Evolutionary conservation across 2,329 filamentous ascomycete species (phyloP), one percentile per base, ranked within the genome.

Genomic region (Fusarium tuaranense): DNA sequence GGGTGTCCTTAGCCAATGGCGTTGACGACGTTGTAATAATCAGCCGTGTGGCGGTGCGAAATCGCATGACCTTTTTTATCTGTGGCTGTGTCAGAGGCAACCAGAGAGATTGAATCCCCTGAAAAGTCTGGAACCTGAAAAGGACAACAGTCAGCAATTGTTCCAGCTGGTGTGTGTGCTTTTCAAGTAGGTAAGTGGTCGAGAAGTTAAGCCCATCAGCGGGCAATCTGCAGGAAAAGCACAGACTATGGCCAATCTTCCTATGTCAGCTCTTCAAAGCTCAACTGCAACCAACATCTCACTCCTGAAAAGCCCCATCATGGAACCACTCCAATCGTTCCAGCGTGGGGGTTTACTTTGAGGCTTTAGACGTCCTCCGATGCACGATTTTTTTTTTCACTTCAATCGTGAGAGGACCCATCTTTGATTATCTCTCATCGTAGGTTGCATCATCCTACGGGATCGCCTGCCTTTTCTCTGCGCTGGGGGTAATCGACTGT

Each of bases 11-110:
- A 48, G 4, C 77, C 77, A 78, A 77, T 77, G 64, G 67, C 5
- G 38, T 22, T 27, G 7, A 25, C 20, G 55, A 18, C 41, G 69
- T 79, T 75, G 77, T 78, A 64, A 79, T 70, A 79, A 79, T 79
- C 73, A 66, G 75, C 70, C 69, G 78, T 79, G 77, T 79, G 76
- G 78, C 73, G 76, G 77, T 78, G 75, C 73, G 73, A 30, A 76
- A 78, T 79, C 77, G 77, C 78, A 79, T 75, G 78, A 78, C 73
- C 65, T 71, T 59, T 53, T 46, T 51, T 12, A 32, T 53, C 48
- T 53, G 48, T 53, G 48, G 48, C 48, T 53, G 48, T 53, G 53
- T 10, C 2, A 30, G 9, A 36, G 53, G 53, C 53, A 57, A 14
- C 53, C 27, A 30, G 27, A 30, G 2, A 30, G 0, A 10, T 3